Base-by-base conservation (phyloP, 2,329 filamentous ascomycete genomes). In the Fusarium sp. region DNA sequence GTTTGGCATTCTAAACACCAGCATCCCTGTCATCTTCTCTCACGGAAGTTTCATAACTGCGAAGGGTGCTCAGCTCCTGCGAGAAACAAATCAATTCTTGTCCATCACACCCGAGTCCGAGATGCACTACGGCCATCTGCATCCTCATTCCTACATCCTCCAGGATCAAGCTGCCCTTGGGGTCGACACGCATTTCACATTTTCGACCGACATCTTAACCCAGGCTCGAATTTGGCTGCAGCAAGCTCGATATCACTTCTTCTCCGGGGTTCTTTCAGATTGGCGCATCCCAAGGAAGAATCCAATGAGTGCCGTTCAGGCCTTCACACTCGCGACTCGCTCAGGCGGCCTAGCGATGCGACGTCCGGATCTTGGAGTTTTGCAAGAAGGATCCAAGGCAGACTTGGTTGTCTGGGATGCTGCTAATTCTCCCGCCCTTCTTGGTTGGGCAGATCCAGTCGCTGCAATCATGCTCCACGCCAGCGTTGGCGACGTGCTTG, bases 101-200 rank as follows among this genome's bases (percentile, higher is more conserved):
- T 87, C 86, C 54, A 87, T 87, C 62, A 89, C 88, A 0, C 86
- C 87, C 2, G 88, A 90, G 71, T 87, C 85, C 0, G 88, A 90
- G 70, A 84, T 88, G 81, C 86, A 88, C 73, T 89, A 85, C 75
- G 87, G 88, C n/a, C 86, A 88, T 69, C 79, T 77, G 0, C 85
- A 89, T 61, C 80, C 81, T 2, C 72, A 76, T 39, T 80, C 78
- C 16, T 80, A 84, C 56, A 73, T 80, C 9, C 78, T 85, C 30
- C 81, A 82, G 30, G 87, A 89, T 70, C 86, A 89, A 65, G 82
- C 82, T 1, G 76, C 85, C 2, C 80, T 89, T 0, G 87, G 87
- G 3, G 79, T 89, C 10, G 87, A 89, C 71, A 88, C 85, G 0
- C 84, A 87, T 70, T 84, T 86, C 64, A 85, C 85, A 10, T 88